phyloP scores from a whole-genome alignment of 202 grass and related monocot genomes.

The Carex arenaria region DNA sequence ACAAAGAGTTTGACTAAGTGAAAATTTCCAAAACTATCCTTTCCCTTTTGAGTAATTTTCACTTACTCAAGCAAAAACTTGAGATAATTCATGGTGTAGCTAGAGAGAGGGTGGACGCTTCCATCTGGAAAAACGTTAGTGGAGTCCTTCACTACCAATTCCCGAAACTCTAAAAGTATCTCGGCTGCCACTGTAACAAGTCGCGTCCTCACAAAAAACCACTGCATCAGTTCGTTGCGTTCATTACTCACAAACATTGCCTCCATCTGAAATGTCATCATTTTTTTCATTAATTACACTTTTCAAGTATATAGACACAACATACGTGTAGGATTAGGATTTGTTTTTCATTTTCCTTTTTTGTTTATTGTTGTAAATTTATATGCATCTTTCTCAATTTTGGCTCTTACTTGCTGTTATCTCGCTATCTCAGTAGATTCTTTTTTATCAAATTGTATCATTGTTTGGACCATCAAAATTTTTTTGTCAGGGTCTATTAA shows the following conservation, averaged over 20 bases:
- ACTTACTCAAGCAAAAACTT: conserved; percentile 62
- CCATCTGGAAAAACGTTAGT: conserved; percentile 31
- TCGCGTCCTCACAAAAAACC: background rate
- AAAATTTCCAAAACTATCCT: background rate
- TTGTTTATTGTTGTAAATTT: background rate
- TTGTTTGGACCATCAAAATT: background rate
- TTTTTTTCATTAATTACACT: background rate
- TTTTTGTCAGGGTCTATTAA: background rate
- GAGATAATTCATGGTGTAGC: conserved; percentile 55
- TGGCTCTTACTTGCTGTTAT: background rate
- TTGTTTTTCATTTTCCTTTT: background rate
- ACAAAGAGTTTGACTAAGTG: background rate
- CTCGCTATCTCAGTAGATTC: background rate
- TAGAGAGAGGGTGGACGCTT: conserved; percentile 48
- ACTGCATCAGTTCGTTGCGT: conserved; percentile 31
- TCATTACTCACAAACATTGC: conserved; percentile 46
- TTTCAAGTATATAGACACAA: background rate
- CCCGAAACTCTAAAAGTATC: conserved; percentile 46
- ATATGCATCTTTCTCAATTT: background rate
- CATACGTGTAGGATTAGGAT: background rate
- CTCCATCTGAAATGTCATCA: conserved; percentile 37
- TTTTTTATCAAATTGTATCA: background rate
- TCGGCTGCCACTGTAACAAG: conserved; percentile 26
- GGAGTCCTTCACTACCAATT: conserved; percentile 43
- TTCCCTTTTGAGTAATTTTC: background rate